phyloP scores from a whole-genome alignment of 495 filamentous ascomycete genomes.

The Penicillium angulare region DNA sequence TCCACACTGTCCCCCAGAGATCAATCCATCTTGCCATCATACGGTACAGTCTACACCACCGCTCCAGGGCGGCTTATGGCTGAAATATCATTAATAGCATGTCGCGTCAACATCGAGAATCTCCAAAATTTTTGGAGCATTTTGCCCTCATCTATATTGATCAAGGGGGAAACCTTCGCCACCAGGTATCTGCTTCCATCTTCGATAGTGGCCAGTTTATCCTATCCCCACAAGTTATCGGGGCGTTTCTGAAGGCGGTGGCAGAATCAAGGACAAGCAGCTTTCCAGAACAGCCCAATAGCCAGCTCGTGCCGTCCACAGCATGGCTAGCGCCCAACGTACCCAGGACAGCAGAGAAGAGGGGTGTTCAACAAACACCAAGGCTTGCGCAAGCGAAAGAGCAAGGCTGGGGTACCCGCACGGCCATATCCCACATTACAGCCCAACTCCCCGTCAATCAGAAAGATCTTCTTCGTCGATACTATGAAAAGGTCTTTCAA shows the following conservation, averaged over 20 bases:
- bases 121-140: background rate
- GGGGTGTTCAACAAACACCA: background rate
- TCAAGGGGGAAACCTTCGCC: background rate
- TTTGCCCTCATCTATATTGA: background rate
- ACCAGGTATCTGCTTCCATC: background rate
- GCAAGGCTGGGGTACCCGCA: constrained; percentile 16
- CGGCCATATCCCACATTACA: too few relatives aligned
- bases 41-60: background rate
- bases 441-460: constrained; percentile 57
- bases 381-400: background rate
- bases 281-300: background rate
- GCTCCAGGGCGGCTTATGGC: background rate
- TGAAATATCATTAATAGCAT: background rate
- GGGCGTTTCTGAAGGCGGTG: background rate
- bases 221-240: background rate
- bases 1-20: too few relatives aligned
- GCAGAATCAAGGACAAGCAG: background rate
- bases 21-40: too few relatives aligned
- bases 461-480: constrained; percentile 49
- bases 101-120: background rate
- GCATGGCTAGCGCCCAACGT: background rate
- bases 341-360: background rate
- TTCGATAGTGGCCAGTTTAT: background rate
- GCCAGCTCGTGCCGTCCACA: background rate
- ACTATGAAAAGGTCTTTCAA: constrained; percentile 62